Evolutionary conservation across 1,284 basidiomycete species (phyloP).

Genomic region (Athelia psychrophila): DNA sequence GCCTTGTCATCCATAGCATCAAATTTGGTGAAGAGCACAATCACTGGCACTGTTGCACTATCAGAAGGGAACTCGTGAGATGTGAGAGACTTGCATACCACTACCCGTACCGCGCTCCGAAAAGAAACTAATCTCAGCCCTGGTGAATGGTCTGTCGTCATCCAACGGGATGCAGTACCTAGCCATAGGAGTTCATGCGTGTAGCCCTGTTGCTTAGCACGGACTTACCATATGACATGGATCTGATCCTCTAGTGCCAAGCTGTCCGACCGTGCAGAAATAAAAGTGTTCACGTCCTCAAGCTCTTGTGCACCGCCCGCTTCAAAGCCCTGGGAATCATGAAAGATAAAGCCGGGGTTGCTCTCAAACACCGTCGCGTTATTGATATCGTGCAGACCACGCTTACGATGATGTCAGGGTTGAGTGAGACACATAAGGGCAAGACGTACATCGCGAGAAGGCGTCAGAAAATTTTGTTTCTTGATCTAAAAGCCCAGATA

Average conservation of each 20-base stretch:
- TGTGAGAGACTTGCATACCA: conserved; percentile 2
- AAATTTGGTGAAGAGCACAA: conserved; percentile 12
- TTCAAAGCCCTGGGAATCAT: conserved; percentile 28
- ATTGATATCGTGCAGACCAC: conserved; percentile 28
- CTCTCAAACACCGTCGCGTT: conserved; percentile 26
- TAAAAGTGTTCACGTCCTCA: conserved; percentile 16
- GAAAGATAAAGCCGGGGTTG: conserved; percentile 24
- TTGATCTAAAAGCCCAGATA: not conserved
- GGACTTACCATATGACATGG: conserved; percentile 21
- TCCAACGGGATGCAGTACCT: conserved; percentile 17
- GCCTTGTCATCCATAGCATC: conserved; percentile 10
- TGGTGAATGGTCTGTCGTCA: conserved; percentile 6
- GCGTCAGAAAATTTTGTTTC: conserved; percentile 11
- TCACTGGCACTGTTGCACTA: conserved; percentile 10
- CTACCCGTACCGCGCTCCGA: conserved; percentile 7
- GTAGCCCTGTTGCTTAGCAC: not conserved
- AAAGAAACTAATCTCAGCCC: conserved; percentile 12
- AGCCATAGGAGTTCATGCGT: not conserved
- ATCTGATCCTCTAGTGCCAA: conserved; percentile 12
- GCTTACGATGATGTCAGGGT: conserved; percentile 12
- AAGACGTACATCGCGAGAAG: not conserved
- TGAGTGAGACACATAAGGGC: not conserved
- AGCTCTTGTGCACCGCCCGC: conserved; percentile 17
- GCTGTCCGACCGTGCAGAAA: conserved; percentile 9
- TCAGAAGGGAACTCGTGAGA: not conserved